Base-by-base conservation (phyloP, 768 basidiomycete species). In the Suillus tomentosus region DNA sequence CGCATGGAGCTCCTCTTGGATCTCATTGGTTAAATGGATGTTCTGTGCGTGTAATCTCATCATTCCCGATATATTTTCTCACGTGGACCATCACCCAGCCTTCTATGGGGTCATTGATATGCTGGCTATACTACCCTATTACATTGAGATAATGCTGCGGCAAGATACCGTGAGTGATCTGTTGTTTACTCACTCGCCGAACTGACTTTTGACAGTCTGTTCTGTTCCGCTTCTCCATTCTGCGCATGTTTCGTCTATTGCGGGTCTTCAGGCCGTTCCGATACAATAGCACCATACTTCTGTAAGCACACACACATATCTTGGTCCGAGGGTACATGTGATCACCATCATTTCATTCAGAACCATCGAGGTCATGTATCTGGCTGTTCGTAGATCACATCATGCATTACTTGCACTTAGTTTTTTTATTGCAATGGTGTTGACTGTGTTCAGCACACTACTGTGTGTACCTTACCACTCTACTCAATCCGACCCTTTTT, bases 361-460 rank as follows among this genome's bases (percentile, higher is more conserved):
- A 54, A 94, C 92, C 0, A 94, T 94, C 57, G 91, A 94, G 79
- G 92, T 94, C 69, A 97, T 96, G 95, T 94, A 91, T 73, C 83
- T 96, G 37, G 89, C 93, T 37, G 89, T 95, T 42, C 84, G 90
- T 58, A 82, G 93, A 65, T 95, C 92, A 0, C 90, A 93, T 67
- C 92, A 96, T 69, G 94, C 94, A 0, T 80, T 95, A 0, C 82
- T 95, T 3, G 94, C 95, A 0, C 87, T 96, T 22, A 85, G 86
- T 3, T 96, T 96, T 76, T 96, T 96, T 78, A 90, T 96, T 15
- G 77, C 89, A 61, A 94, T 95, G 88, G 86, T 93, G 2, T 80
- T 96, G 47, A 87, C 93, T 1, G 87, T 96, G 8, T 96, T 94
- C 74, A 94, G 93, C 66, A 96, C 94, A 0, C 79, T 95, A 15